phyloP scores from a whole-genome alignment of 768 basidiomycete genomes.

The Suillus decipiens region DNA sequence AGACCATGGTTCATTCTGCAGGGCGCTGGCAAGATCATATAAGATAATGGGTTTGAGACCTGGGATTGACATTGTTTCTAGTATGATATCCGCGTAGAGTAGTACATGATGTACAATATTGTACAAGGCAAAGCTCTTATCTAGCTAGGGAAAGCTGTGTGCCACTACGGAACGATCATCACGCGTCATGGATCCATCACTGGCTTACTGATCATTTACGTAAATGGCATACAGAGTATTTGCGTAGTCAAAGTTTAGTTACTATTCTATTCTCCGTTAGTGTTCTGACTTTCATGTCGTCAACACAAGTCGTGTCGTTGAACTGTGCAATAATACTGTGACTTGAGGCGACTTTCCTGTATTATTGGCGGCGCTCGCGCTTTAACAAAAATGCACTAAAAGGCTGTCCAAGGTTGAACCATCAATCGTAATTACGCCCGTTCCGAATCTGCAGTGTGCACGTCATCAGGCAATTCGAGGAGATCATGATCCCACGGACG shows the following conservation, averaged over 20 bases:
- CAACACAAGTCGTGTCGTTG: background rate
- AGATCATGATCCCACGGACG: background rate
- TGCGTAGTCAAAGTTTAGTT: no score
- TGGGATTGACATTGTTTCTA: conserved; percentile 14
- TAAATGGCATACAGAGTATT: no score
- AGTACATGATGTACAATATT: no score
- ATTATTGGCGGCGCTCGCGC: background rate
- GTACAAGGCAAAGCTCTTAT: no score
- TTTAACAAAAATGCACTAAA: conserved; percentile 1
- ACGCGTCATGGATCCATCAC: no score
- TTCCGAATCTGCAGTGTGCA: background rate
- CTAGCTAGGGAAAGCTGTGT: background rate
- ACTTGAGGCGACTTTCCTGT: background rate
- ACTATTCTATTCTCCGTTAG: background rate
- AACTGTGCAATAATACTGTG: background rate
- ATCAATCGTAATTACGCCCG: background rate
- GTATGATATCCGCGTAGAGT: background rate
- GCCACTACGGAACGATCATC: no score
- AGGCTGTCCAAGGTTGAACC: background rate
- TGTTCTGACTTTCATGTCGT: background rate
- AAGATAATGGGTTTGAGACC: conserved; percentile 29
- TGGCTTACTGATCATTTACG: no score
- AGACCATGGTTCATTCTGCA: conserved; percentile 37
- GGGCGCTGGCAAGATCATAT: conserved; percentile 37
- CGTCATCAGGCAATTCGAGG: background rate